A percentile compares a stretch with the other conserved stretches of the same genome.
Evolutionary conservation across 2,329 filamentous ascomycete genomes (phyloP).

Genomic region (Alternaria burnsii): DNA sequence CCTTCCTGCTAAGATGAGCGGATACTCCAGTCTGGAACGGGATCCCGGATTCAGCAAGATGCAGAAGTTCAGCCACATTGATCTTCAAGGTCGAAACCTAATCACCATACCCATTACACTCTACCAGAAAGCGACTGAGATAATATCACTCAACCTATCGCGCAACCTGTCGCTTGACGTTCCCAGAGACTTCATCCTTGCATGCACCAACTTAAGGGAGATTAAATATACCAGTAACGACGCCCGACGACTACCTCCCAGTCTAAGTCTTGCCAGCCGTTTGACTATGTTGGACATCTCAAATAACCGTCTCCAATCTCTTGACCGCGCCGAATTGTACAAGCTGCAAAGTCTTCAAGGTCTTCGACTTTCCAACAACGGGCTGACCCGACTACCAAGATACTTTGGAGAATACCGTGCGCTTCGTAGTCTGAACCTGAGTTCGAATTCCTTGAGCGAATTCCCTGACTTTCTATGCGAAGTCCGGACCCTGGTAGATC

Average conservation of each 20-base stretch:
- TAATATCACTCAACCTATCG: constrained; percentile 93
- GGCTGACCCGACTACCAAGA: constrained; percentile 76
- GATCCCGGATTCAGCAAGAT: constrained; percentile 83
- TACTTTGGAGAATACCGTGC: constrained; percentile 84
- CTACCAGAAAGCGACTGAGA: constrained; percentile 90
- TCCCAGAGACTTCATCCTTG: constrained; percentile 94
- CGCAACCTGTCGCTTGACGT: constrained; percentile 91
- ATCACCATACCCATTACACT: constrained; percentile 94
- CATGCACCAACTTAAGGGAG: constrained; percentile 88
- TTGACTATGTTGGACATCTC: constrained; percentile 93
- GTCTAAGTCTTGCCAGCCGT: constrained; percentile 79
- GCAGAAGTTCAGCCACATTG: constrained; percentile 93
- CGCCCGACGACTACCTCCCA: constrained; percentile 82
- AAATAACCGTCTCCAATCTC: constrained; percentile 87
- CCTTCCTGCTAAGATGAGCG: constrained; percentile 85
- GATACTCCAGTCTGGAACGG: constrained; percentile 73
- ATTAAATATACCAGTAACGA: constrained; percentile 98
- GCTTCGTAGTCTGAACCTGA: constrained; percentile 86
- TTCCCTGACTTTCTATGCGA: constrained; percentile 89
- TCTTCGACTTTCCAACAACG: constrained; percentile 93
- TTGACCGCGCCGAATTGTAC: constrained; percentile 85
- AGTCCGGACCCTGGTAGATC: constrained; percentile 82
- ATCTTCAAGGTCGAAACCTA: constrained; percentile 87
- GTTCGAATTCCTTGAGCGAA: constrained; percentile 86
- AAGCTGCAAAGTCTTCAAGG: constrained; percentile 80